phyloP scores from a whole-genome alignment of 192 early-diverging fungal genomes.

The Coemansia sp. region DNA sequence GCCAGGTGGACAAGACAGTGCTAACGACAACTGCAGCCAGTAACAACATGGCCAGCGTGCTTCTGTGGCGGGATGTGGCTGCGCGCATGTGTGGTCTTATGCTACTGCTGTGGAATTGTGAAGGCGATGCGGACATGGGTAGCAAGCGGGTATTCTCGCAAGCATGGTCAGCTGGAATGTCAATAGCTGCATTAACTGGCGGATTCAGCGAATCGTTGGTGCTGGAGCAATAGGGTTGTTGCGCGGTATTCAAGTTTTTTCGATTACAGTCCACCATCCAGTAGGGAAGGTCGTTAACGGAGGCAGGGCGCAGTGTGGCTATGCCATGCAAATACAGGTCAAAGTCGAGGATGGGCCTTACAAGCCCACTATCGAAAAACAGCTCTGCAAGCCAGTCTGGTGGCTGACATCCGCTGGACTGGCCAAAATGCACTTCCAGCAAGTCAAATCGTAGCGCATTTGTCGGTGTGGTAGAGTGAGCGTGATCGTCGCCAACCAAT shows the following conservation, averaged over 20 bases:
- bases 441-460: not conserved
- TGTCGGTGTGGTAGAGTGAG: not conserved
- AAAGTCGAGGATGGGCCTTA: slow-evolving; percentile 53
- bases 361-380: slow-evolving; percentile 43
- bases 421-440: slow-evolving; percentile 34
- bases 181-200: slow-evolving; percentile 3
- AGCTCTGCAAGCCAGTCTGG: slow-evolving; percentile 44
- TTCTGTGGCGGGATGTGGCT: not conserved
- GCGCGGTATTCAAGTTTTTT: slow-evolving; percentile 12
- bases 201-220: not conserved
- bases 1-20: slow-evolving; percentile 32
- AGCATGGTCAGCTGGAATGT: slow-evolving; percentile 14
- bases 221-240: not conserved
- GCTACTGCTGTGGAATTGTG: not conserved
- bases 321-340: slow-evolving; percentile 48
- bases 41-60: slow-evolving; percentile 18
- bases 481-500: not conserved
- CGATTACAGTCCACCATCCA: slow-evolving; percentile 49
- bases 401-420: slow-evolving; percentile 14
- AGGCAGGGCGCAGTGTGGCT: slow-evolving; percentile 18
- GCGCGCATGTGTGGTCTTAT: not conserved
- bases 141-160: slow-evolving; percentile 25
- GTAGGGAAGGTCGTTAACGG: slow-evolving; percentile 32
- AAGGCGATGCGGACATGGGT: not conserved
- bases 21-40: slow-evolving; percentile 23